phyloP scores from a whole-genome alignment of 441 rosid species.

The Adansonia gregorii region DNA sequence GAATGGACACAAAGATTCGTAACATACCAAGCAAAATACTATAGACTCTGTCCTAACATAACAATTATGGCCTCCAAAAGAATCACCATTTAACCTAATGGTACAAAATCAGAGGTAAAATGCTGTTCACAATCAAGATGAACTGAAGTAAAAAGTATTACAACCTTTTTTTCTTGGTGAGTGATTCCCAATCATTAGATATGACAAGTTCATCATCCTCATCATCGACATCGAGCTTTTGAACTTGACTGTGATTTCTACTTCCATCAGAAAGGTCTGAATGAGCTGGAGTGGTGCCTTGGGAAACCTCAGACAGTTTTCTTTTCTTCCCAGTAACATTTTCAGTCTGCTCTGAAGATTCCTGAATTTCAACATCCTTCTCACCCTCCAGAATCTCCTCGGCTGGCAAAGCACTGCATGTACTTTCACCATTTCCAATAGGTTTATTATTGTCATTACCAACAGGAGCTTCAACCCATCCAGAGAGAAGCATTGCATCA shows the following conservation, averaged over 20 bases:
- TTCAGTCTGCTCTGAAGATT: constrained; percentile 42
- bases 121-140: constrained; percentile 24
- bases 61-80: constrained; percentile 48
- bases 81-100: constrained; percentile 48
- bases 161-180: constrained; percentile 51
- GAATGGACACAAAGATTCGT: constrained; percentile 25
- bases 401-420: constrained; percentile 38
- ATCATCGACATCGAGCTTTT: constrained; percentile 55
- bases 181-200: constrained; percentile 40
- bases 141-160: constrained; percentile 37
- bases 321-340: constrained; percentile 57
- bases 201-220: constrained; percentile 59
- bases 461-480: constrained; percentile 74
- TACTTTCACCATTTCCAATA: constrained; percentile 52
- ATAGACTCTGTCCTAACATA: constrained; percentile 31
- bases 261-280: constrained; percentile 31
- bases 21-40: constrained; percentile 28
- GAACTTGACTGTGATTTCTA: constrained; percentile 46
- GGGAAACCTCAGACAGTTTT: constrained; percentile 42
- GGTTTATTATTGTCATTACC: constrained; percentile 52
- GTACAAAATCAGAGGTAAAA: constrained; percentile 53
- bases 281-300: constrained; percentile 26
- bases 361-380: constrained; percentile 38
- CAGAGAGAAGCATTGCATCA: constrained; percentile 89
- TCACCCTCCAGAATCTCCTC: constrained; percentile 30